Evolutionary conservation across 23 red algal species (phyloP), one percentile per base, ranked within the genome.

Genomic region (Gracilaria domingensis): DNA sequence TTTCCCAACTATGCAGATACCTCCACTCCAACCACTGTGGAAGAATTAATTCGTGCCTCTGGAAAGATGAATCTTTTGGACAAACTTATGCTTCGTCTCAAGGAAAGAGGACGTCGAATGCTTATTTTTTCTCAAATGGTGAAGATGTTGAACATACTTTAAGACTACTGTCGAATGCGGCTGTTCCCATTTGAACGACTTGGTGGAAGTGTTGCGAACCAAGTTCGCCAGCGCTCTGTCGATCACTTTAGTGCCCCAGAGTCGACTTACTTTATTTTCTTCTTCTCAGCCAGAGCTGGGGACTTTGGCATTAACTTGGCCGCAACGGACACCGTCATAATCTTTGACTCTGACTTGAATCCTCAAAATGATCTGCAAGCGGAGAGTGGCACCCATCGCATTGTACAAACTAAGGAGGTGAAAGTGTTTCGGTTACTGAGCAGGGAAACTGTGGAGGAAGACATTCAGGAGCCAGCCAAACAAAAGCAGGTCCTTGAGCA

Each of bases 71-170:
- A 95, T 48, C 61, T 98, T 23, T 84, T 98, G 80, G 96, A 98
- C 50, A 98, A 98, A 77, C 70, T 98, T 40, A 45, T 98, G 14
- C 79, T 94, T 11, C 84, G 92, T 39, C 79, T 98, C 33, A 88
- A 81, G 34, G 96, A 98, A 44, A 76, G 74, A 80, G 96, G 96
- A 44, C 96, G 93, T 54, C 84, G 96, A 67, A 92, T 98, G 56
- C 74, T 98, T 76, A 93, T 98, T 34, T 98, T 98, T 66, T 98
- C 96, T n/a, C 96, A 98, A 83, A 98, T 98, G 96, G 96, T 98
- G n/a, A 74, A 85, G 4, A 98, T 98, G 96, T 59, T 98, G 61
- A 92, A 98, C 70, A 98, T 98, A 84, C 83, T 98, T 64, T 86
- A 94, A 57, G 96, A 98, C 56, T 98, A 98, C 53, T 98, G 96